A percentile compares a stretch with the other conserved stretches of the same genome.
Evolutionary conservation across 2,329 filamentous ascomycete species (phyloP).

Genomic region (Knoxdaviesia proteae): DNA sequence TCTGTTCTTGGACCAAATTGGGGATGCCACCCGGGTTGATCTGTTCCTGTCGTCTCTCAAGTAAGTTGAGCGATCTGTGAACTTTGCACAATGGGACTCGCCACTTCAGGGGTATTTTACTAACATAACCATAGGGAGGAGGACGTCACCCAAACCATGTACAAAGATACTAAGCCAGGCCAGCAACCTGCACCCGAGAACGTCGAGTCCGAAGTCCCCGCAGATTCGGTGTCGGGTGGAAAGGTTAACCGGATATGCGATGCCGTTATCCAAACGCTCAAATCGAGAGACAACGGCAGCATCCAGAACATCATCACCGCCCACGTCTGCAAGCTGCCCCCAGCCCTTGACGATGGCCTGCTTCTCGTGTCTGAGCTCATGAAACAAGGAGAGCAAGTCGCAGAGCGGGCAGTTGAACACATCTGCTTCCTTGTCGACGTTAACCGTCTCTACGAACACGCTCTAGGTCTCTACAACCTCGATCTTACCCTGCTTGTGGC

Average conservation of each 20-base stretch:
- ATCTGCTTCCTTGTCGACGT: conserved; percentile 95
- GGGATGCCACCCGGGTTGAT: conserved; percentile 65
- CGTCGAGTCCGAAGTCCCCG: conserved; percentile 2
- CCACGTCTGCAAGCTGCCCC: conserved; percentile 80
- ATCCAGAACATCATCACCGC: conserved; percentile 88
- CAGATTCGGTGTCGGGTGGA: conserved; percentile 9
- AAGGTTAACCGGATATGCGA: conserved; percentile 87
- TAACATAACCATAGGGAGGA: conserved; percentile 42
- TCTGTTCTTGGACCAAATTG: conserved; percentile 66
- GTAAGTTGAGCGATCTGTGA: conserved; percentile 20
- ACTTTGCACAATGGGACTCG: not conserved
- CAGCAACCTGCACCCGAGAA: conserved; percentile 6
- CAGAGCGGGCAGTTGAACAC: conserved; percentile 81
- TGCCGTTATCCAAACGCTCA: conserved; percentile 48
- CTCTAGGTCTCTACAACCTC: conserved; percentile 77
- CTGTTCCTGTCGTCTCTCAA: conserved; percentile 73
- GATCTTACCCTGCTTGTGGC: conserved; percentile 79
- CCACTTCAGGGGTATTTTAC: not conserved
- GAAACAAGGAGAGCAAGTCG: conserved; percentile 45
- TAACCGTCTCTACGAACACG: conserved; percentile 76
- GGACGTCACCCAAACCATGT: conserved; percentile 84
- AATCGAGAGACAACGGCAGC: conserved; percentile 26
- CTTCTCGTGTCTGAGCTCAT: conserved; percentile 56
- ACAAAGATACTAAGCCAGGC: conserved; percentile 54
- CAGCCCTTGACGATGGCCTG: conserved; percentile 72